Evolutionary conservation across 2,329 filamentous ascomycete species (phyloP), one percentile per base, ranked within the genome.

Genomic region (Cadophora gregata): DNA sequence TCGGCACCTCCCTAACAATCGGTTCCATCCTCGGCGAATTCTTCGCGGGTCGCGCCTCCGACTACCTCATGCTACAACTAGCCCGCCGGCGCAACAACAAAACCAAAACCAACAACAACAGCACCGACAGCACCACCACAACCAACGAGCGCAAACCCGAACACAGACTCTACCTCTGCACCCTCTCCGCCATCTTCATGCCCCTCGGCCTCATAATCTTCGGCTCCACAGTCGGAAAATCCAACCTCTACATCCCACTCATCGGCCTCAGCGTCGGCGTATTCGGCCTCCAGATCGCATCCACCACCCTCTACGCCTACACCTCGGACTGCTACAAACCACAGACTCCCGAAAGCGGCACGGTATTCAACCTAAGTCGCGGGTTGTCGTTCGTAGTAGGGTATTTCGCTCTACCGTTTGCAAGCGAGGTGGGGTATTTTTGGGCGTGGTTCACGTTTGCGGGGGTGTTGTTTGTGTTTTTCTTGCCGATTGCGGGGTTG

Each of bases 401-500:
- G 4, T 76, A 69, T 53, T 75, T 75, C 21, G 70, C 70, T 0
- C 21, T 73, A 6, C 74, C 74, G 8, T 73, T 72, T 62, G 73
- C 71, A 0, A 66, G 53, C 1, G 10, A 47, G 19, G 69, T 72
- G 1, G 69, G 72, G 1, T 75, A 71, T 64, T 53, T 67, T 2
- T 67, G 71, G 63, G 69, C 73, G 1, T 76, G 74, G 74, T 68
- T 68, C 21, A 75, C 71, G 0, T 76, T 75, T 62, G 73, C 73
- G 0, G 67, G 60, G 1, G 47, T 71, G 1, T n/a, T 74, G 1
- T 69, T 74, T n/a, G 12, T 56, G 4, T 73, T 69, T 47, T 76
- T 75, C 50, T 21, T 68, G 1, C 74, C 74, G 1, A 67, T 76
- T 5, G 70, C 29, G 3, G 62, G 56, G 7, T 53, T 76, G 51